These are phyloP conservation scores for Nicotiana paniculata DNA, from an alignment of 257 asterid species.

Conservation along the genomic window DNA sequence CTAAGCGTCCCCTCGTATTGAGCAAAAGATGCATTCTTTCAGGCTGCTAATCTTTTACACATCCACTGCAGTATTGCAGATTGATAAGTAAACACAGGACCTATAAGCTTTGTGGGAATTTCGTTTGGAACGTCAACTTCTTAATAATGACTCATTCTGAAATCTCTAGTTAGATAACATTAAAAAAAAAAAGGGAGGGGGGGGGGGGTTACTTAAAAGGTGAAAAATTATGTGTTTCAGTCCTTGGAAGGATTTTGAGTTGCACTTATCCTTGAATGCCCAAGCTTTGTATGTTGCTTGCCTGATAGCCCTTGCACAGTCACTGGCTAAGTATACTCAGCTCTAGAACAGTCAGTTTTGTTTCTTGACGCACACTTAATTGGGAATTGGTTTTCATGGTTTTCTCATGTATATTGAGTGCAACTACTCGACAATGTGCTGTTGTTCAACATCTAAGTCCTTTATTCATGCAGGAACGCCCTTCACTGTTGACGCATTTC, in stretches of 20 bases:
- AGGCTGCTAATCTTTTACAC: not conserved
- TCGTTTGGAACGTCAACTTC: not conserved
- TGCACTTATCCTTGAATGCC: not conserved
- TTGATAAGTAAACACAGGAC: too few species aligned
- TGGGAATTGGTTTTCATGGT: not conserved
- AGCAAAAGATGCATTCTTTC: not conserved
- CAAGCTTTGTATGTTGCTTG: not conserved
- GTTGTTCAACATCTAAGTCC: not conserved
- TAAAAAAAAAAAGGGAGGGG: too few species aligned
- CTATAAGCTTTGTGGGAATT: too few species aligned
- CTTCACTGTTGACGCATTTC: constrained; percentile 30
- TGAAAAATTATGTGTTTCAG: too few species aligned
- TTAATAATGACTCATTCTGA: not conserved
- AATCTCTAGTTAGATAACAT: too few species aligned
- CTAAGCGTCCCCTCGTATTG: not conserved
- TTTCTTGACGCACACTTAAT: not conserved
- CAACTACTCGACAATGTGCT: not conserved
- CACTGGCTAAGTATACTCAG: not conserved
- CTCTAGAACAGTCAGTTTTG: not conserved
- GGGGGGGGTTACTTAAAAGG: too few species aligned
- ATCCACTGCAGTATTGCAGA: too few species aligned
- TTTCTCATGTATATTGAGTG: not conserved
- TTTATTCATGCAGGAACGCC: constrained; percentile 18
- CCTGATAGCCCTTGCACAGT: not conserved
- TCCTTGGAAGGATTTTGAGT: not conserved